A percentile compares a stretch with the other conserved stretches of the same genome.
Evolutionary conservation across 1,284 basidiomycete genomes (phyloP).

Genomic region (Naganishia sp.): DNA sequence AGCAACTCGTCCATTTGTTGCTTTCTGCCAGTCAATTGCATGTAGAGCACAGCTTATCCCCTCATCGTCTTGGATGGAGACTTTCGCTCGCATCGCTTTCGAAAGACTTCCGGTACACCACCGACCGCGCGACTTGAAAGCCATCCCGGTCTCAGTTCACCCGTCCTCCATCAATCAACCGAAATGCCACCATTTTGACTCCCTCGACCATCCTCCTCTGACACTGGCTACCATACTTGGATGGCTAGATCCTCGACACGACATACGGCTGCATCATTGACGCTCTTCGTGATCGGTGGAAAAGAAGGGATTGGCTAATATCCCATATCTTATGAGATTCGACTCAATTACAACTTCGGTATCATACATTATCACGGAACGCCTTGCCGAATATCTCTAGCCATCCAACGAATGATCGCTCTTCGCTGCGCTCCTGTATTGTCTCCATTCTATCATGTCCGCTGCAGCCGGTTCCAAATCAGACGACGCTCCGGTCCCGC

Average conservation of each 20-base stretch:
- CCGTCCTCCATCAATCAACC: neutral
- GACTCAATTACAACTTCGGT: too few species aligned
- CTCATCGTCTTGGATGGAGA: too few species aligned
- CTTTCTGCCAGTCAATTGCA: too few species aligned
- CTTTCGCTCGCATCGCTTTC: too few species aligned
- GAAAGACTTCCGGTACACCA: too few species aligned
- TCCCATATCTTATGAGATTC: neutral
- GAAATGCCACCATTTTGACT: conserved; percentile 23
- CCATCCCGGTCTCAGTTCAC: neutral
- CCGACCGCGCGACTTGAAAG: too few species aligned
- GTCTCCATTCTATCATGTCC: neutral
- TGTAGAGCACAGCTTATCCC: too few species aligned
- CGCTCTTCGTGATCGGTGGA: conserved; percentile 15
- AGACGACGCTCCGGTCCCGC: neutral
- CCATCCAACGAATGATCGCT: conserved; percentile 2
- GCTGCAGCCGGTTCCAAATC: neutral
- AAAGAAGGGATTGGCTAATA: conserved; percentile 26
- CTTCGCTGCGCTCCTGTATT: neutral
- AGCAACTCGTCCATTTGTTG: too few species aligned
- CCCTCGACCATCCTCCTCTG: conserved; percentile 17
- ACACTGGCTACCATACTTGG: neutral
- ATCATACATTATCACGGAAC: too few species aligned
- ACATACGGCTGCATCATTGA: conserved; percentile 8
- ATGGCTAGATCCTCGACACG: conserved; percentile 12
- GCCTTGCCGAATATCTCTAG: too few species aligned